phyloP scores from a whole-genome alignment of 2,329 filamentous ascomycete genomes.

The Aspergillus texensis region DNA sequence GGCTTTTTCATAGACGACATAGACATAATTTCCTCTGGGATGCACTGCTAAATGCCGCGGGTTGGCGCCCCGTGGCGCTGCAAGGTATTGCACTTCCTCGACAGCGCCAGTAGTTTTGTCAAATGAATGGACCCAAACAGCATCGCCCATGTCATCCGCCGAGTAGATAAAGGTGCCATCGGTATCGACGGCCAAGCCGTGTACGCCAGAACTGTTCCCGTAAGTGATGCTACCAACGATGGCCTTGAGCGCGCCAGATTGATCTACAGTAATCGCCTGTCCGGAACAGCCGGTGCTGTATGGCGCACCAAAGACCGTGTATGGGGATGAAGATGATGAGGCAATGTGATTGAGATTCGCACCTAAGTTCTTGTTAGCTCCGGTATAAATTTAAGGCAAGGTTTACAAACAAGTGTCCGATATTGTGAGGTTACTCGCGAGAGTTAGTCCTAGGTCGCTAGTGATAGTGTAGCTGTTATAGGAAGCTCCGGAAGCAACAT shows the following conservation, averaged over 20 bases:
- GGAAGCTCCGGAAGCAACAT: not conserved
- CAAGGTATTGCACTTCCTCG: not conserved
- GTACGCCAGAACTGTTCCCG: not conserved
- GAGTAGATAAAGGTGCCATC: not conserved
- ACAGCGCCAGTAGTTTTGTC: not conserved
- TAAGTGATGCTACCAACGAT: not conserved
- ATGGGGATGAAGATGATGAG: not conserved
- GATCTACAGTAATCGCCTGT: not conserved
- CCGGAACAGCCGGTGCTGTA: not conserved
- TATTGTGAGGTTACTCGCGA: not conserved
- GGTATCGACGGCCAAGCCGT: not conserved
- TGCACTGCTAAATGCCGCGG: not conserved
- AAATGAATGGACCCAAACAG: not conserved
- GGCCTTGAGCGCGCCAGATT: not conserved
- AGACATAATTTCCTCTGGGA: not conserved
- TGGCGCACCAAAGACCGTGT: not conserved
- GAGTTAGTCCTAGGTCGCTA: not conserved
- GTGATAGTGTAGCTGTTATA: not conserved
- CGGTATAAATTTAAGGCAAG: too few relatives aligned
- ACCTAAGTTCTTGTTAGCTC: not conserved
- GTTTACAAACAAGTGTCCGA: not conserved
- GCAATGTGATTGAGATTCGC: not conserved
- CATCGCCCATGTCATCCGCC: not conserved
- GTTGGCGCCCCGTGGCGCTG: not conserved
- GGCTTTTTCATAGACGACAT: not conserved